These are phyloP conservation scores for Barbatosphaeria neglecta DNA, from an alignment of 495 filamentous ascomycete genomes.

Conservation along the genomic window DNA sequence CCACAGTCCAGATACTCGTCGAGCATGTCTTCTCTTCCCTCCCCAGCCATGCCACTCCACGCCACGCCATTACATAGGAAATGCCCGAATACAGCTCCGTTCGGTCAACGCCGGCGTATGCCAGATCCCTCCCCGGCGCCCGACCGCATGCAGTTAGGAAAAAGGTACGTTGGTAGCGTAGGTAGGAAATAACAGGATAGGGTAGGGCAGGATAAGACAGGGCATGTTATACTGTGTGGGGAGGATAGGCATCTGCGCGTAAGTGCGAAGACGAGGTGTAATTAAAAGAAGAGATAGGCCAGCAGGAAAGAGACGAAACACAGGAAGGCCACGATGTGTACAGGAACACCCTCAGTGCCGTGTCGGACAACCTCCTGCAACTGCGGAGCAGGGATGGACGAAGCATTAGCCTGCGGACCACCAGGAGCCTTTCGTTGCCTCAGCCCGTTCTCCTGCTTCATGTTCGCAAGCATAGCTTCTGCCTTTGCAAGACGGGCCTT, in stretches of 20 bases:
- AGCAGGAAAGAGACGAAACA: constrained; percentile 86
- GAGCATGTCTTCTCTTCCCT: background rate
- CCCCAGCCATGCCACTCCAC: background rate
- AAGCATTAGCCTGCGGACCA: constrained; percentile 24
- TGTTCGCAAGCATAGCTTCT: constrained; percentile 55
- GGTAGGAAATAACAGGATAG: background rate
- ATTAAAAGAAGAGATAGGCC: constrained; percentile 88
- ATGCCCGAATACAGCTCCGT: background rate
- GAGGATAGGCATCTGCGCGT: background rate
- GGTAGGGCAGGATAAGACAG: background rate
- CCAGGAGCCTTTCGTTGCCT: constrained; percentile 55
- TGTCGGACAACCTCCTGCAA: constrained; percentile 43
- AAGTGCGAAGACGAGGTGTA: background rate
- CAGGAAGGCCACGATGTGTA: constrained; percentile 70
- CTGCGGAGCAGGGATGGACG: constrained; percentile 32
- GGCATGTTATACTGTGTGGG: background rate
- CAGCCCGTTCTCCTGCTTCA: constrained; percentile 62
- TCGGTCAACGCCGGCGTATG: background rate
- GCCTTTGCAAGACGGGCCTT: constrained; percentile 65
- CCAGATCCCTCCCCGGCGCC: background rate
- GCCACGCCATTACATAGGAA: too few species aligned
- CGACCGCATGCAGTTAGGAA: background rate
- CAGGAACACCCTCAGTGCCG: constrained; percentile 64
- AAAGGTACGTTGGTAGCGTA: background rate
- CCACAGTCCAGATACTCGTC: background rate